These are phyloP conservation scores for Metrosideros polymorpha DNA, from an alignment of 441 rosid species.

Conservation along the genomic window DNA sequence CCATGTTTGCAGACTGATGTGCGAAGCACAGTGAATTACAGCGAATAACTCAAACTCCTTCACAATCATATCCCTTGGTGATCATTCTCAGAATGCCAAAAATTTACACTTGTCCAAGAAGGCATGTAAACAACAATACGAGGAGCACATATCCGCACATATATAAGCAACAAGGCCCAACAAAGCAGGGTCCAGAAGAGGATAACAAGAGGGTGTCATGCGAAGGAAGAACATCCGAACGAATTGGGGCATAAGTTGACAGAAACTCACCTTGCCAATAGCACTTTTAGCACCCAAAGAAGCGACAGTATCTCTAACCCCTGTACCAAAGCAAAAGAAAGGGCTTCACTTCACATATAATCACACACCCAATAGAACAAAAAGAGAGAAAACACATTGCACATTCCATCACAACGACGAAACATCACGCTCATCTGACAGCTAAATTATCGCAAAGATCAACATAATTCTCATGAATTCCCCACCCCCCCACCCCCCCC, in stretches of 20 bases:
- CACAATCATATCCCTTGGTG: neutral
- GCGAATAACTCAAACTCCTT: neutral
- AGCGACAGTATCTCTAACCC: constrained; percentile 63
- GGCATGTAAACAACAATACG: fast-evolving
- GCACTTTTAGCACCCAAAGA: constrained; percentile 50
- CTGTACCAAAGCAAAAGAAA: constrained; percentile 10
- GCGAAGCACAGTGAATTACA: neutral
- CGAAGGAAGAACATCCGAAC: neutral
- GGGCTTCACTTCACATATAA: neutral
- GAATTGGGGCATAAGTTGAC: neutral
- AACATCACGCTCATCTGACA: neutral
- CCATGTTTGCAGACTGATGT: neutral
- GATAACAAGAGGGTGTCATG: neutral
- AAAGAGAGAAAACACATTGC: neutral
- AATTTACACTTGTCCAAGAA: neutral
- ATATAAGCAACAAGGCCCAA: neutral
- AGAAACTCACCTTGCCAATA: constrained; percentile 38
- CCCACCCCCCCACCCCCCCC: neutral
- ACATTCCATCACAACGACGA: neutral
- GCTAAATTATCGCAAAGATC: neutral
- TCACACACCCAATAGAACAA: constrained; percentile 1
- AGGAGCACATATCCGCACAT: neutral
- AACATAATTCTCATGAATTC: neutral
- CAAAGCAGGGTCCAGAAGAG: neutral
- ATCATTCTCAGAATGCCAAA: neutral